Evolutionary conservation across 2,329 filamentous ascomycete genomes (phyloP).

Genomic region (Elsinoe batatas): DNA sequence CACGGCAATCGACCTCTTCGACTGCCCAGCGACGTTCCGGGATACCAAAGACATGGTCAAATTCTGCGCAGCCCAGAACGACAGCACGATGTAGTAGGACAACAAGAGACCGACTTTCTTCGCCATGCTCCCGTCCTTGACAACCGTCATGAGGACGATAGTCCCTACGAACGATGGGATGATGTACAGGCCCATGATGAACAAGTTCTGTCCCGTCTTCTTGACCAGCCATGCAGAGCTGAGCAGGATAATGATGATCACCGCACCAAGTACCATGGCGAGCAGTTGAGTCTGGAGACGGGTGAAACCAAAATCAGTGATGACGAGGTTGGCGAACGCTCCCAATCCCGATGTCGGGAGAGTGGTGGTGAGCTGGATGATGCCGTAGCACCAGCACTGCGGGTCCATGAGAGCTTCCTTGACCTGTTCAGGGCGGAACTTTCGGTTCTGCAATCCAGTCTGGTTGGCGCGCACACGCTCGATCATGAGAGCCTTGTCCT

Average conservation of each 20-base stretch:
- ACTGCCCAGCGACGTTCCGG: constrained; percentile 61
- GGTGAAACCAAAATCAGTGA: constrained; percentile 57
- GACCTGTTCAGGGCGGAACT: constrained; percentile 45
- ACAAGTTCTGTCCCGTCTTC: constrained; percentile 57
- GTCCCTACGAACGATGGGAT: constrained; percentile 64
- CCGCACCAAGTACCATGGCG: constrained; percentile 63
- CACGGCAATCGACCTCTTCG: constrained; percentile 60
- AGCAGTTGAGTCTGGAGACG: constrained; percentile 60
- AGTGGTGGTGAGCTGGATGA: constrained; percentile 58
- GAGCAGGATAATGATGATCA: constrained; percentile 62
- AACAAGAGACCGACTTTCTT: constrained; percentile 59
- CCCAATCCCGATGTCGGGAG: constrained; percentile 64
- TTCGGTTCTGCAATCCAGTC: constrained; percentile 38
- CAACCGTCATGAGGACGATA: constrained; percentile 60
- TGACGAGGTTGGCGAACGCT: constrained; percentile 65
- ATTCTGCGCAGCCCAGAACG: constrained; percentile 59
- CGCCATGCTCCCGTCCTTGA: constrained; percentile 42
- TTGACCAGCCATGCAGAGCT: constrained; percentile 58
- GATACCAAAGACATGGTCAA: constrained; percentile 49
- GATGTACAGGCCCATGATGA: constrained; percentile 56
- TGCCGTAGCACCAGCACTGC: constrained; percentile 38
- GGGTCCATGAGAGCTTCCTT: constrained; percentile 53
- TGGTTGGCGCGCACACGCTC: constrained; percentile 38
- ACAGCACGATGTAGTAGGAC: constrained; percentile 65
- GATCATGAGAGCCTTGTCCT: constrained; percentile 36